Evolutionary conservation across 805 yeast species (phyloP), one percentile per base, ranked within the genome.

Genomic region (Sungouiozyma ichnusensis): DNA sequence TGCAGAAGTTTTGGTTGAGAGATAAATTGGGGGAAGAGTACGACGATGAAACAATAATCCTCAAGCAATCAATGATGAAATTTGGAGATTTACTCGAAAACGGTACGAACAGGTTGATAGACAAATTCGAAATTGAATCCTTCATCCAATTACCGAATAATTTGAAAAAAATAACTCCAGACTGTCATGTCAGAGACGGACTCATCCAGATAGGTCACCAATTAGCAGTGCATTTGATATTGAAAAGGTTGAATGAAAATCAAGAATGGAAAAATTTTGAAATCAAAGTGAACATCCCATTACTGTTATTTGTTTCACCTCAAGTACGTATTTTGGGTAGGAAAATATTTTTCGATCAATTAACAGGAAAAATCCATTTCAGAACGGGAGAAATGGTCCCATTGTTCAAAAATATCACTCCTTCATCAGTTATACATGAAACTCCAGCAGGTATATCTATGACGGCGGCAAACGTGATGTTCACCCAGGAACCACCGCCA

Each of bases 251-350:
- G 8, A 44, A 44, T 6, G 36, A 31, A n/a, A 84, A 83, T 55
- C 76, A 81, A 0, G 86, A 80, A 50, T 88, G 88, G 4, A 92
- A 84, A 54, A 77, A 77, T 3, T 81, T 94, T 8, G 97, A 88
- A 61, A 69, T 90, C 41, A 70, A 95, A 20, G 95, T 95, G 0
- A 80, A 90, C 4, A 64, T 90, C 38, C 97, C 97, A 0, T 71
- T 88, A 3, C 71, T 70, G 27, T 57, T 84, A 16, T 83, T 76
- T 60, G 74, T 85, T 14, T 72, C 79, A 16, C 96, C 97, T 2
- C 80, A 81, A 51, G 81, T 85, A 4, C 71, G 81, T 1, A 72
- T 87, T 46, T 49, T 58, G 19, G 71, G 71, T 9, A 52, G 71
- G 19, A 53, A 52, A 37, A 65, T 67, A 7, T 46, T 65, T 13